Percentiles rank a stretch among this genome's conserved stretches.
These are phyloP conservation scores for Saturnispora quitensis DNA, from an alignment of 805 yeast genomes.

Conservation along the genomic window DNA sequence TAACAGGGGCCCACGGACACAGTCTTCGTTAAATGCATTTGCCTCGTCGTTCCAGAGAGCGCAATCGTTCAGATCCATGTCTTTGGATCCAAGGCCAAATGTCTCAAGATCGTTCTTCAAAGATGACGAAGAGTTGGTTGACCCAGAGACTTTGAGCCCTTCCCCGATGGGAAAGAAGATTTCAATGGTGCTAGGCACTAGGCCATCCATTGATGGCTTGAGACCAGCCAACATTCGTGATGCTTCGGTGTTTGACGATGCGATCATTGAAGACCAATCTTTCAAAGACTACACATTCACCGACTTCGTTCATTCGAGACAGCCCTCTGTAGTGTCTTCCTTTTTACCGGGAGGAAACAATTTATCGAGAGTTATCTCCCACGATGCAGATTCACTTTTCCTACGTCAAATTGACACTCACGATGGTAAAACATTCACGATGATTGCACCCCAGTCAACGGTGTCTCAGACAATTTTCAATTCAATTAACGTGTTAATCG, in stretches of 20 bases:
- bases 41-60: slow-evolving; percentile 77
- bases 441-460: slow-evolving; percentile 73
- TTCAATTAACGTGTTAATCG: slow-evolving; percentile 56
- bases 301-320: slow-evolving; percentile 20
- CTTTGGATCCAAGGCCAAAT: slow-evolving; percentile 45
- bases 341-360: slow-evolving; percentile 10
- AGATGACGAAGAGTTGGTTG: slow-evolving; percentile 56
- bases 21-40: slow-evolving; percentile 45
- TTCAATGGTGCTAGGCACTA: slow-evolving; percentile 38
- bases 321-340: slow-evolving; percentile 13
- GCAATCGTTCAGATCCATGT: slow-evolving; percentile 51
- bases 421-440: slow-evolving; percentile 62
- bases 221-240: slow-evolving; percentile 2
- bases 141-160: slow-evolving; percentile 62
- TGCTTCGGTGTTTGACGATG: slow-evolving; percentile 25
- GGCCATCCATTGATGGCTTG: slow-evolving; percentile 7
- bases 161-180: slow-evolving; percentile 53
- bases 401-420: slow-evolving; percentile 52
- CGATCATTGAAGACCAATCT: slow-evolving; percentile 33
- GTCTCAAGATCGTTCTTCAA: slow-evolving; percentile 56
- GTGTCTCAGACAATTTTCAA: slow-evolving; percentile 64
- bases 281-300: slow-evolving; percentile 28
- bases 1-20: slow-evolving; percentile 9
- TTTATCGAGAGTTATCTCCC: slow-evolving; percentile 16
- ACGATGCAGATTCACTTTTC: slow-evolving; percentile 23